Base-by-base conservation (phyloP, 768 basidiomycete genomes). In the Hirschioporus abietinus region DNA sequence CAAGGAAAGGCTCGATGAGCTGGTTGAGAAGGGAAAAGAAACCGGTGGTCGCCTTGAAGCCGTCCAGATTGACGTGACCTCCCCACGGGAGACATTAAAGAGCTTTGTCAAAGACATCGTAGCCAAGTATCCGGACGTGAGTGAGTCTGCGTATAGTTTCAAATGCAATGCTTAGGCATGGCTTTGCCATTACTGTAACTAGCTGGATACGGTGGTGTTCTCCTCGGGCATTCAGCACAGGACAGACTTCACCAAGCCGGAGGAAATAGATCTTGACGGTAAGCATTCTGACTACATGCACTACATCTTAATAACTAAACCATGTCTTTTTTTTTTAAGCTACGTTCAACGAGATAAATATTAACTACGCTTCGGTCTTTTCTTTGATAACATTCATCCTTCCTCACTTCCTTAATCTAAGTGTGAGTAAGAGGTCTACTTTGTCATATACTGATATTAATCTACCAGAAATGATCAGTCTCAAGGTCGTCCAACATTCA, bases 191-290 rank as follows among this genome's bases (percentile, higher is more conserved):
- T 17, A 35, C 30, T 30, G 57, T 42, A 58, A 63, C 34, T 68
- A 88, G 87, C 74, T 88, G 35, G 87, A 89, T 71, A 79, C 84
- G 0, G 75, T 88, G 60, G 74, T 88, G 9, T 76, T 87, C 60
- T 77, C 80, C 35, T 83, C 86, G 5, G 86, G 86, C 0, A 74
- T 87, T 6, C 86, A 88, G 71, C 81, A 82, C 66, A 71, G 80
- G 35, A 76, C 81, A 30, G 70, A 83, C 69, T 84, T 87, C 70
- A 80, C 74, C 34, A 77, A 76, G 58, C 78, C 79, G 1, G 76
- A 82, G 65, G 74, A 74, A 7, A 72, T 83, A 52, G 74, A 85
- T 68, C 67, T 81, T 64, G 79, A 79, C 58, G 72, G 84, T 81
- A 74, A 70, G 77, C 70, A 30, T 64, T 10, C 17, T 66, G 20